A percentile compares a stretch with the other conserved stretches of the same genome.
These are phyloP conservation scores for Kwoniella sp. DNA, from an alignment of 768 basidiomycete species.

Conservation along the genomic window DNA sequence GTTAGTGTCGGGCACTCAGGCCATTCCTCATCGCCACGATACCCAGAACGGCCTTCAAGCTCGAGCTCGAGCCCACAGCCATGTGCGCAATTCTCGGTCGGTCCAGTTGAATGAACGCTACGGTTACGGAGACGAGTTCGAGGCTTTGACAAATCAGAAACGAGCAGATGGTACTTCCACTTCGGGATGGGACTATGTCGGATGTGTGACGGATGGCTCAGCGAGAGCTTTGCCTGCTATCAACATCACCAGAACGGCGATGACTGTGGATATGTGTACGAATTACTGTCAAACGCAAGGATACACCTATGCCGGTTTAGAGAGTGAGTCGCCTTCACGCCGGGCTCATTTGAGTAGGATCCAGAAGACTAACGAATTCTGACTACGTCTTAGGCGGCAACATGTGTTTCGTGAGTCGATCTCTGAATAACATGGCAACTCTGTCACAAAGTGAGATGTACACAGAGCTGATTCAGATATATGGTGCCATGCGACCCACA, in stretches of 20 bases:
- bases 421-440: not conserved
- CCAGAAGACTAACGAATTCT: not conserved
- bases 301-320: constrained; percentile 33
- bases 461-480: too few species aligned
- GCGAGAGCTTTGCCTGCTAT: constrained; percentile 11
- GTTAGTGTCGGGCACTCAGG: not conserved
- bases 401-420: constrained; percentile 35
- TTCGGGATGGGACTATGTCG: constrained; percentile 23
- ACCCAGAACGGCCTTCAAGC: not conserved
- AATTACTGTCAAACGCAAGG: constrained; percentile 29
- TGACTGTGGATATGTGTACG: constrained; percentile 37
- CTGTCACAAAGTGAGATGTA: too few species aligned
- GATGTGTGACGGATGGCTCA: constrained; percentile 26
- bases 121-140: constrained; percentile 2
- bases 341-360: not conserved
- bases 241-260: constrained; percentile 1
- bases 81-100: not conserved
- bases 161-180: constrained; percentile 13
- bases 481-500: constrained; percentile 3
- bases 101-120: not conserved
- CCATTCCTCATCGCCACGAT: not conserved
- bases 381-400: constrained; percentile 20
- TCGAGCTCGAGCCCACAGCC: not conserved
- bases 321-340: constrained; percentile 30
- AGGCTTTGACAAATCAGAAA: constrained; percentile 6